Evolutionary conservation across 1,284 basidiomycete species (phyloP).

Genomic region (Rhodotorula sp.): DNA sequence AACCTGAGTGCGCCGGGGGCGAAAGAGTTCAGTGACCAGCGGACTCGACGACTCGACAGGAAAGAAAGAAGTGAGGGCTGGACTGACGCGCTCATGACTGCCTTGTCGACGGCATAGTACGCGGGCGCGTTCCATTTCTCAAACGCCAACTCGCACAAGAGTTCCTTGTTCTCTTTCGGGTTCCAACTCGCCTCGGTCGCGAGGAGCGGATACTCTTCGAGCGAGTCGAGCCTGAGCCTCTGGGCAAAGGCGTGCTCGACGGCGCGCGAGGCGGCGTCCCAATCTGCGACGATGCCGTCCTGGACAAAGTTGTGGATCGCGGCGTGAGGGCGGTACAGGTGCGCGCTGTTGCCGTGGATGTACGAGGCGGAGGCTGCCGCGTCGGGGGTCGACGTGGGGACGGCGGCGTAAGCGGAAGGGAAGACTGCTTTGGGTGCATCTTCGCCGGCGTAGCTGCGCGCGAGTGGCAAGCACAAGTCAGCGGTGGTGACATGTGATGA

Average conservation of each 20-base stretch:
- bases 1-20: slow-evolving; percentile 59
- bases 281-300: slow-evolving; percentile 64
- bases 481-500: background rate
- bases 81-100: slow-evolving; percentile 88
- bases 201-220: slow-evolving; percentile 82
- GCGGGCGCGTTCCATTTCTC: slow-evolving; percentile 93
- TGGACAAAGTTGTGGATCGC: slow-evolving; percentile 79
- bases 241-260: slow-evolving; percentile 42
- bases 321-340: slow-evolving; percentile 80
- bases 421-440: slow-evolving; percentile 91
- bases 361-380: slow-evolving; percentile 37
- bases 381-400: slow-evolving; percentile 46
- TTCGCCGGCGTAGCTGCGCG: slow-evolving; percentile 77
- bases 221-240: slow-evolving; percentile 39
- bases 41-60: background rate
- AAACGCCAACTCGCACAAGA: slow-evolving; percentile 94
- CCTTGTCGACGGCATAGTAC: slow-evolving; percentile 94
- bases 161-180: slow-evolving; percentile 79
- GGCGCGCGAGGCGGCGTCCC: slow-evolving; percentile 39
- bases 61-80: background rate
- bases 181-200: slow-evolving; percentile 98
- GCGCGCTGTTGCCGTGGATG: slow-evolving; percentile 52
- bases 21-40: background rate
- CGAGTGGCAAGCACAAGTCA: background rate
- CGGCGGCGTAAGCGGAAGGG: slow-evolving; percentile 85